phyloP scores from a whole-genome alignment of 139 green algal species.

The Volvox africanus region DNA sequence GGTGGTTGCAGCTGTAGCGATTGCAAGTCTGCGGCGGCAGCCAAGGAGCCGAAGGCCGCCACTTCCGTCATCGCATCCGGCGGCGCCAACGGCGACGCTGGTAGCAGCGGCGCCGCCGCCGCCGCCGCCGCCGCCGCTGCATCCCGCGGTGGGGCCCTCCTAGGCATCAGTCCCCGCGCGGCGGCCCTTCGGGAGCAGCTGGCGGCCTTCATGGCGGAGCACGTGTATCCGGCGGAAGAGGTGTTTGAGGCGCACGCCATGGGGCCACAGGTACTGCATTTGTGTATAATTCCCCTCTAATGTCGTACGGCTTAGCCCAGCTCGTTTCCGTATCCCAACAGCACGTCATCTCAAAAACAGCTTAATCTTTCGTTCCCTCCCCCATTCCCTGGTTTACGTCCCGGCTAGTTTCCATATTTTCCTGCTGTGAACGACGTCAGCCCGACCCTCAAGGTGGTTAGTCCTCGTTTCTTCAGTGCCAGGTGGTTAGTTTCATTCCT shows the following conservation, averaged over 20 bases:
- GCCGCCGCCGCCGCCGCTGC: background rate
- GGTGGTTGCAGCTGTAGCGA: conserved; percentile 5
- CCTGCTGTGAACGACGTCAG: too few relatives aligned
- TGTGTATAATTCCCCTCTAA: background rate
- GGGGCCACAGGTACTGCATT: conserved; percentile 10
- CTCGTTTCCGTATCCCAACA: too few relatives aligned
- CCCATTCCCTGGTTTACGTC: too few relatives aligned
- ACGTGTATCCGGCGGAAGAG: conserved; percentile 83
- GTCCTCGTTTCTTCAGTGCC: too few relatives aligned
- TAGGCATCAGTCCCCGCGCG: conserved; percentile 47
- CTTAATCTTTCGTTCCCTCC: too few relatives aligned
- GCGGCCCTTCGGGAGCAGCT: conserved; percentile 66
- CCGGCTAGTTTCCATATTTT: too few relatives aligned
- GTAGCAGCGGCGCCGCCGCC: background rate
- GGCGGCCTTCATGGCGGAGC: conserved; percentile 82
- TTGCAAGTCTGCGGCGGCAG: background rate
- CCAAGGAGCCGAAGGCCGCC: background rate
- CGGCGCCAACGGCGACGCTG: background rate
- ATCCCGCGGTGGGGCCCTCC: conserved; percentile 31
- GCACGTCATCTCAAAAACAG: too few relatives aligned
- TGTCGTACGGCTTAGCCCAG: too few relatives aligned
- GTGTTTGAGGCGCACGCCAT: conserved; percentile 63
- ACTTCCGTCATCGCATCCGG: background rate
- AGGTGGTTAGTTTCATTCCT: too few relatives aligned
- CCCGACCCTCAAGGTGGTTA: too few relatives aligned